phyloP scores from a whole-genome alignment of 2,329 filamentous ascomycete species.

The Ophidiomyces ophidiicola region DNA sequence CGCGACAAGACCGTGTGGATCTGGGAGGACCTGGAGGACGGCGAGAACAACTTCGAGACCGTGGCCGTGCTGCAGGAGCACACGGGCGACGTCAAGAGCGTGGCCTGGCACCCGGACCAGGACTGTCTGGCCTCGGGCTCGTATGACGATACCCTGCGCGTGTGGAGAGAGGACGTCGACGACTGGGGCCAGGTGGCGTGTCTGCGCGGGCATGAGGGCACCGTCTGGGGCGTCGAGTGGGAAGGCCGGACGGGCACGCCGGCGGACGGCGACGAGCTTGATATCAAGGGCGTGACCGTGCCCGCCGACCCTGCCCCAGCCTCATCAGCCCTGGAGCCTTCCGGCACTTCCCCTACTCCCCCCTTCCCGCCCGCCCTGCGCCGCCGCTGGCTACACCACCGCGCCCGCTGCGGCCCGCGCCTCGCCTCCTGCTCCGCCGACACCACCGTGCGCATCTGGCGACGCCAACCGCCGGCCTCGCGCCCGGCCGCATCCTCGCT shows the following conservation, averaged over 20 bases:
- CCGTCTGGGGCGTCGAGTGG: slow-evolving; percentile 78
- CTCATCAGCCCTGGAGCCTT: no score
- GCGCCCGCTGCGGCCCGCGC: slow-evolving; percentile 38
- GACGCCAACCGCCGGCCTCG: slow-evolving; percentile 43
- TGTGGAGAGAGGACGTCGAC: slow-evolving; percentile 84
- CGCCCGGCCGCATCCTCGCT: slow-evolving; percentile 45
- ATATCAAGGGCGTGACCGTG: slow-evolving; percentile 24
- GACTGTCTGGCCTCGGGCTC: slow-evolving; percentile 79
- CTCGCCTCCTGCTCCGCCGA: slow-evolving; percentile 81
- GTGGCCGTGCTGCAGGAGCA: slow-evolving; percentile 91
- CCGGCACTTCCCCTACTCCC: not conserved
- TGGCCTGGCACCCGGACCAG: slow-evolving; percentile 74
- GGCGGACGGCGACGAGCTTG: slow-evolving; percentile 9
- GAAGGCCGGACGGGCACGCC: slow-evolving; percentile 26
- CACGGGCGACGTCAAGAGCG: slow-evolving; percentile 86
- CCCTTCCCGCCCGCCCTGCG: slow-evolving; percentile 4
- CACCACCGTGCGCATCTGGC: slow-evolving; percentile 66
- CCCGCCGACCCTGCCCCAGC: not conserved
- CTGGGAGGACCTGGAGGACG: slow-evolving; percentile 81
- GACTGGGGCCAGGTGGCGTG: slow-evolving; percentile 87
- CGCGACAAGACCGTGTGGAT: slow-evolving; percentile 96
- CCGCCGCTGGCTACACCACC: slow-evolving; percentile 23
- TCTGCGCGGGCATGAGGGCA: slow-evolving; percentile 67
- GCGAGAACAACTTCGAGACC: slow-evolving; percentile 93
- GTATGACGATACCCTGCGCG: slow-evolving; percentile 80